A percentile compares a stretch with the other conserved stretches of the same genome.
phyloP scores from a whole-genome alignment of 768 basidiomycete genomes.

The Peribolospora kevripleyi region DNA sequence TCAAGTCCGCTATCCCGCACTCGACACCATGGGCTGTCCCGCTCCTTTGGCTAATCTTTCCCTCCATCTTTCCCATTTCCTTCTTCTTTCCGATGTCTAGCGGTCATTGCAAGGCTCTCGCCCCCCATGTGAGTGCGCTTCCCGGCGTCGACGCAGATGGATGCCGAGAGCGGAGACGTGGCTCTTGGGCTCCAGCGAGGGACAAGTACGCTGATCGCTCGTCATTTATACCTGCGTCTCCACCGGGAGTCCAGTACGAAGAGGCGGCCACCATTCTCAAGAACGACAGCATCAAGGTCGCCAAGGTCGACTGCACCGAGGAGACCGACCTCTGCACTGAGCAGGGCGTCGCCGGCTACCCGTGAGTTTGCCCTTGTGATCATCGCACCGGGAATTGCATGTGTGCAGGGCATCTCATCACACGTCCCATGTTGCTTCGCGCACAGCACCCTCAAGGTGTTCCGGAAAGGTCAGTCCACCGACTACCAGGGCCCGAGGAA shows the following conservation, averaged over 20 bases:
- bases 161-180: no score
- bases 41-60: background rate
- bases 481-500: conserved; percentile 79
- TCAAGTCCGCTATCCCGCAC: background rate
- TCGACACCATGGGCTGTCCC: background rate
- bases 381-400: background rate
- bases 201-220: background rate
- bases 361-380: conserved; percentile 31
- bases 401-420: background rate
- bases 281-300: conserved; percentile 65
- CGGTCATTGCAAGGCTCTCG: conserved; percentile 15
- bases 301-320: conserved; percentile 93
- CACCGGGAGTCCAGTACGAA: conserved; percentile 12
- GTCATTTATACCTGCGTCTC: no score
- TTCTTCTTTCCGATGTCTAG: background rate
- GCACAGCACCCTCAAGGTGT: conserved; percentile 63
- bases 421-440: background rate
- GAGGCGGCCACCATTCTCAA: conserved; percentile 74
- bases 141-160: background rate
- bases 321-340: conserved; percentile 71
- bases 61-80: background rate
- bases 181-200: no score
- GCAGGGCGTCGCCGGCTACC: conserved; percentile 79
- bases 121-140: conserved; percentile 7
- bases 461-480: conserved; percentile 50